Base-by-base conservation (phyloP, 2,329 filamentous ascomycete species). In the Balansia obtecta region DNA sequence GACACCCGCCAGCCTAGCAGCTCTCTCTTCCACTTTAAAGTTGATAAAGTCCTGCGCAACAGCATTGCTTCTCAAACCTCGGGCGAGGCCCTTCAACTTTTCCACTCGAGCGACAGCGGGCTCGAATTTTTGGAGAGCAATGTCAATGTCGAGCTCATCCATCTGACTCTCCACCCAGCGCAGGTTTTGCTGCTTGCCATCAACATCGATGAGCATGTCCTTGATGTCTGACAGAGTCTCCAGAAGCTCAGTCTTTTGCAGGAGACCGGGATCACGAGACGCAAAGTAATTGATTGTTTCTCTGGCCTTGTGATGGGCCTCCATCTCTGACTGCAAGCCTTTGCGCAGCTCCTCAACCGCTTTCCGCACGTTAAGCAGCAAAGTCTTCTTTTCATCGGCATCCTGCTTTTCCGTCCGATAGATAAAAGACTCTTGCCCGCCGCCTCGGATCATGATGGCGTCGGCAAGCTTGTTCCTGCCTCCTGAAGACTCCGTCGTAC, bases 101-200 rank as follows among this genome's bases (percentile, higher is more conserved):
- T 97, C 93, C 1, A 96, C 85, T 32, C 84, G 80, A 5, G 77
- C 75, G 0, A 97, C 93, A 0, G 93, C 86, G 18, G 83, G 79
- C 59, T 96, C 89, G 56, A 95, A 93, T 41, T 80, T 79, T 63
- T 97, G 91, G 47, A 96, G 75, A 0, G 93, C 91, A 60, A 98
- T 90, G 59, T 95, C 85, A 59, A 97, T 97, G 61, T 98, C 93
- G 6, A 98, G 79, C 61, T 95, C 88, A 62, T 98, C 93, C 65
- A 98, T 86, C 68, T 97, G 88, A 48, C 83, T 82, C 65, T 98
- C 93, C 0, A 98, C 88, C 88, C 88, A 96, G 49, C 91, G 86
- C 45, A 98, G 76, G 63, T 93, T 96, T 63, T 97, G 88, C 65
- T 96, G 90, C 61, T 95, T 95, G 46, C 93, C 93, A 60, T 97